Evolutionary conservation across 1,139 yeast genomes (phyloP).

Genomic region (Kodamaea alishanica): DNA sequence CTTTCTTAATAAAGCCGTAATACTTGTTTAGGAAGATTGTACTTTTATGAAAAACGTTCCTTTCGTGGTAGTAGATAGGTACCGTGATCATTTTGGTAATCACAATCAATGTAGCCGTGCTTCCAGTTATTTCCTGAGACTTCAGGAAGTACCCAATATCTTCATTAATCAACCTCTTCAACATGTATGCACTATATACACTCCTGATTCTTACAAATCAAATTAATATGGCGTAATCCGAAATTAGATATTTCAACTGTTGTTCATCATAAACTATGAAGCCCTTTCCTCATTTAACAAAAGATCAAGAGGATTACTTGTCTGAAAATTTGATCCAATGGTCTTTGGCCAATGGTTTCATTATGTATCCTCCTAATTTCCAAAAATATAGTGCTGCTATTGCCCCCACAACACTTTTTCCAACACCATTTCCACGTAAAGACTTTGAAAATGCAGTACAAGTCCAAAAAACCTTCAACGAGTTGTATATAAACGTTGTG

Average conservation of each 20-base stretch:
- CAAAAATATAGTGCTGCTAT: slow-evolving; percentile 45
- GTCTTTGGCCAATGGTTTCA: slow-evolving; percentile 73
- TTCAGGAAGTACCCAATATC: no score
- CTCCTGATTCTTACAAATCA: slow-evolving; percentile 1
- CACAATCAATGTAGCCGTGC: no score
- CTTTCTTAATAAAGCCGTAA: no score
- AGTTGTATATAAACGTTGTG: slow-evolving; percentile 67
- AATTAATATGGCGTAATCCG: slow-evolving; percentile 4
- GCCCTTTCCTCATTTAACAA: slow-evolving; percentile 32
- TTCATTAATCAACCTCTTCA: background rate
- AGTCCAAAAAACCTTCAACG: slow-evolving; percentile 70
- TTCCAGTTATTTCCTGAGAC: no score
- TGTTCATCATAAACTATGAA: slow-evolving; percentile 10
- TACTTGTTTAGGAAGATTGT: no score
- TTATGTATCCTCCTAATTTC: slow-evolving; percentile 68
- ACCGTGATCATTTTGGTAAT: no score
- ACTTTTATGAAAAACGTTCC: no score
- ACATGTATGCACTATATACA: background rate
- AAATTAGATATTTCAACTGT: background rate
- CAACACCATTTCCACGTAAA: slow-evolving; percentile 76
- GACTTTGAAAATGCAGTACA: slow-evolving; percentile 64
- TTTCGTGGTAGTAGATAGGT: no score
- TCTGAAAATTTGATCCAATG: slow-evolving; percentile 61
- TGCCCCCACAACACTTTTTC: slow-evolving; percentile 87
- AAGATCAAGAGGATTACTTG: slow-evolving; percentile 25